Evolutionary conservation across 2,329 filamentous ascomycete genomes (phyloP).

Genomic region (Xylaria polymorpha): DNA sequence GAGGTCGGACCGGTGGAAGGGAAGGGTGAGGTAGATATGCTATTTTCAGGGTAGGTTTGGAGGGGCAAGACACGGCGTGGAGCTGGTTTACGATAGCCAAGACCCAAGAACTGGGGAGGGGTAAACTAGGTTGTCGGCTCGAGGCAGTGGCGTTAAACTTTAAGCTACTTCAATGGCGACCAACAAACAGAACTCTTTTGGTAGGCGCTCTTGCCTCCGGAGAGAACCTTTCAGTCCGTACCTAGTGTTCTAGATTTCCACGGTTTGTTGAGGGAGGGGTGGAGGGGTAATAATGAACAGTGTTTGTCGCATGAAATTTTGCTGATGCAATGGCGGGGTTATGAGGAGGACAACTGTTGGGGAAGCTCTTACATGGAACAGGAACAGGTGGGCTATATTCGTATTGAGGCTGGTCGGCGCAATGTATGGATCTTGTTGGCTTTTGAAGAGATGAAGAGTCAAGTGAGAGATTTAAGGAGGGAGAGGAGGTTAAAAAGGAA

Average conservation of each 20-base stretch:
- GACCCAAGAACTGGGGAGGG: constrained; percentile 23
- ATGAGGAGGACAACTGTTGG: constrained; percentile 24
- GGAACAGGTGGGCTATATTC: constrained; percentile 5
- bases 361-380: constrained; percentile 39
- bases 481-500: constrained; percentile 30
- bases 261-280: constrained; percentile 1
- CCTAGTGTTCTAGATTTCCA: too few relatives aligned
- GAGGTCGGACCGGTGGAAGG: background rate
- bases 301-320: constrained; percentile 29
- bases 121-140: background rate
- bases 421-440: constrained; percentile 2
- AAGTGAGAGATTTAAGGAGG: constrained; percentile 30
- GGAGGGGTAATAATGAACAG: constrained; percentile 34
- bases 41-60: constrained; percentile 7
- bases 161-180: constrained; percentile 12
- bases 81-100: constrained; percentile 16
- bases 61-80: constrained; percentile 16
- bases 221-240: constrained; percentile 11
- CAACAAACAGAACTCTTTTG: constrained; percentile 6
- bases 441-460: constrained; percentile 24
- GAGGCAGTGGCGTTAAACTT: constrained; percentile 17
- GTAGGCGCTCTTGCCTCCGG: constrained; percentile 1
- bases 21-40: background rate
- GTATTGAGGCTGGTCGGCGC: constrained; percentile 19
- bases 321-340: constrained; percentile 40